Evolutionary conservation across 441 rosid species (phyloP), one percentile per base, ranked within the genome.

Genomic region (Gossypium schwendimanii): DNA sequence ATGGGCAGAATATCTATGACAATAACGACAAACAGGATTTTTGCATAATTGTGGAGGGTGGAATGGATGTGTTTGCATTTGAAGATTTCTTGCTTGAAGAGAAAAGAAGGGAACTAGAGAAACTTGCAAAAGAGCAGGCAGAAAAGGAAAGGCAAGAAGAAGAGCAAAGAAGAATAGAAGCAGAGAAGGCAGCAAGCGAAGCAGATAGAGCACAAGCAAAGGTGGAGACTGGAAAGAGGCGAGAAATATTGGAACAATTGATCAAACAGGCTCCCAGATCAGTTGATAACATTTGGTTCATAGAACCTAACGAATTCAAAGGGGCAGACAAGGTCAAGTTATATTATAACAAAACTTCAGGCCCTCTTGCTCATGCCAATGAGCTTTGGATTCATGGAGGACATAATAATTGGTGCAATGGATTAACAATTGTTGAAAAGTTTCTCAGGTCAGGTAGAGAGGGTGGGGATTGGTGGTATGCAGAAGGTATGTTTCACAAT

Each of bases 371-470:
- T 67, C 73, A 84, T 79, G 81, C 96, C 47, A 82, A 81, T 53
- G 94, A 92, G 66, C 54, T 94, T 6, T 94, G 99, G 98, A 64
- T 94, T 61, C 99, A 94, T 80, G 99, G 97, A 53, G 99, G 98
- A 23, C 78, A 84, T 80, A 84, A 92, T 78, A 91, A 88, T 63
- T 94, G 99, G 99, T 82, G 21, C 73, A 80, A 82, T 77, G 97
- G 99, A 54, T 73, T 94, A 78, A 83, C 92, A 71, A 83, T 94
- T 45, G 77, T 72, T 55, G 89, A 79, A 79, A 86, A 75, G 82
- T 90, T 92, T 78, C 87, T 82, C 45, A 80, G 68, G 53, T 76
- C 79, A 63, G 84, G 81, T 71, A 76, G 81, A 77, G 84, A 81
- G 82, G 89, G 72, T 31, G 84, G 84, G 58, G 91, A 91, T 75